Percentiles rank a stretch among this genome's conserved stretches.
Evolutionary conservation across 768 basidiomycete genomes (phyloP).

Genomic region (Daedalea quercina): DNA sequence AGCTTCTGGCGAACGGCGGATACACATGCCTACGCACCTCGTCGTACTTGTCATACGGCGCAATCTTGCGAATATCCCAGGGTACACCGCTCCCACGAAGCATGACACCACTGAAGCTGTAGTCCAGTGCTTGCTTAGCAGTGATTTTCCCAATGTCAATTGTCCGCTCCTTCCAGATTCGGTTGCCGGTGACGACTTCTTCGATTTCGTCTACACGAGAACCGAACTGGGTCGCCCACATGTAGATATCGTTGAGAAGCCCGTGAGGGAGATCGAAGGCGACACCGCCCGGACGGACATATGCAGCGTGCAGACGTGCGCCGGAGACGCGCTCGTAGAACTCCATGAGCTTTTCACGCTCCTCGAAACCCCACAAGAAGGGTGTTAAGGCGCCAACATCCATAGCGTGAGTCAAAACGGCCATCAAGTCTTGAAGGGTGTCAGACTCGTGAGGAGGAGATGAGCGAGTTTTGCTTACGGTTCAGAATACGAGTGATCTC

Average conservation of each 20-base stretch:
- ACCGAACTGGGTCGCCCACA: constrained; percentile 93
- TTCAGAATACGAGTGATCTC: constrained; percentile 96
- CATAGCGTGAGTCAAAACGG: constrained; percentile 91
- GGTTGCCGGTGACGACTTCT: constrained; percentile 94
- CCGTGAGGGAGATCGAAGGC: constrained; percentile 97
- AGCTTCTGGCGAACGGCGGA: not conserved
- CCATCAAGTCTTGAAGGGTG: constrained; percentile 75
- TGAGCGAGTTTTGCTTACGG: constrained; percentile 43
- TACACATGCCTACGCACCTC: constrained; percentile 44
- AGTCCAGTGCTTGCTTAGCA: constrained; percentile 87
- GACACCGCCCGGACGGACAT: constrained; percentile 95
- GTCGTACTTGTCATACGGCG: constrained; percentile 95
- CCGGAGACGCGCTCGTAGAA: constrained; percentile 99
- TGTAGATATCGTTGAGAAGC: constrained; percentile 97
- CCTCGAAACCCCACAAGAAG: constrained; percentile 99
- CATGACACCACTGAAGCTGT: constrained; percentile 96
- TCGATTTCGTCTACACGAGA: constrained; percentile 94
- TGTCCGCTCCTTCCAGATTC: constrained; percentile 97
- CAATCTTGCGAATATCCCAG: constrained; percentile 91
- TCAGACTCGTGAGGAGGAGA: not conserved
- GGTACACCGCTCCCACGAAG: constrained; percentile 86
- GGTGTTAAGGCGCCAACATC: constrained; percentile 98
- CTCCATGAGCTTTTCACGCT: constrained; percentile 99
- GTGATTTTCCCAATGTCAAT: constrained; percentile 86
- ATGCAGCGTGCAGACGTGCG: constrained; percentile 95